Evolutionary conservation across 202 grass and related monocot genomes (phyloP), one percentile per base, ranked within the genome.

Genomic region (Panicum hallii): DNA sequence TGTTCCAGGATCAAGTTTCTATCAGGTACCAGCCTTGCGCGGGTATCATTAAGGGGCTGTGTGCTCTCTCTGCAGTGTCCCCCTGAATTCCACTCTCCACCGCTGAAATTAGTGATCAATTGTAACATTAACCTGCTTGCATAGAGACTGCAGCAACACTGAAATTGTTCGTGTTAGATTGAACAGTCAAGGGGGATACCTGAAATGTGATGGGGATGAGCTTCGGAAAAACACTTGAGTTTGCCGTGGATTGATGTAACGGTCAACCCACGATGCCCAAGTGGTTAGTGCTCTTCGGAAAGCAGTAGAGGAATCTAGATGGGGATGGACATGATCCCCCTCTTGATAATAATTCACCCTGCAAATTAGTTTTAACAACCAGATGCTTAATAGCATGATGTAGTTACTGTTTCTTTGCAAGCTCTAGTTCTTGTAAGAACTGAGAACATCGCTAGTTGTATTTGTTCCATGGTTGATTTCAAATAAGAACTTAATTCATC

Each of bases 281-380:
- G 96, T 98, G 69, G 54, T 86, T 34, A 98, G 75, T 81, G 93
- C 91, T 81, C 88, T 91, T 20, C 56, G 84, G 66, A 89, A 98
- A 43, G 96, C 96, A 13, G 75, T 88, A 53, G 89, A 92, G 45
- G 78, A 89, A 44, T 95, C 78, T 0, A 95, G 93, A 57, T 48
- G 77, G 32, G 84, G 88, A 84, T 92, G 86, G 8, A 98, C 74
- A 66, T 74, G 72, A 65, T 92, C 75, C 49, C 95, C 89, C 89
- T 95, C 91, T 80, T 98, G 93, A 87, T 98, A 98, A 80, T 98
- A 98, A 60, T 95, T 95, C 50, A 95, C 74, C 65, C 95, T 98
- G 84, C 43, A 55, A 56, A 95, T 26, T 20, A 87, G 85, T 81
- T 62, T 57, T 42, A 83, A 19, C 69, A 69, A 38, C 22, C 54